phyloP scores from a whole-genome alignment of 2,329 filamentous ascomycete species.

The Cucurbitaria berberidis region DNA sequence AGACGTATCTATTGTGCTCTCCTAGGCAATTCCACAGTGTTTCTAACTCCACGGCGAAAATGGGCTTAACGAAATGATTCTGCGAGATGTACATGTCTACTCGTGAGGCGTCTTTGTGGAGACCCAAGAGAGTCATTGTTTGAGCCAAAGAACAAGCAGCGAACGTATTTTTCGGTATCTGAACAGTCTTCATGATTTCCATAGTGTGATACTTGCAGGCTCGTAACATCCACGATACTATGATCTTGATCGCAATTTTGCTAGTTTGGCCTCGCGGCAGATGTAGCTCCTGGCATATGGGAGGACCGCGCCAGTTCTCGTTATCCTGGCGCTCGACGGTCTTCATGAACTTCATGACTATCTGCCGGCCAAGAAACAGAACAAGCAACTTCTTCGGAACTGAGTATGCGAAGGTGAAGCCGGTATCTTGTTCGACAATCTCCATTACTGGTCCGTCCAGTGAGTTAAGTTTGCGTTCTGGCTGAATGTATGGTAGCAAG shows the following conservation, averaged over 20 bases:
- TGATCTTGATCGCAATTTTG: constrained; percentile 16
- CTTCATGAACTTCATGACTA: constrained; percentile 20
- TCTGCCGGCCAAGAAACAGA: constrained; percentile 22
- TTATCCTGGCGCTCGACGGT: constrained; percentile 21
- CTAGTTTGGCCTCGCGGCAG: constrained; percentile 17
- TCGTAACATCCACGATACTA: constrained; percentile 33
- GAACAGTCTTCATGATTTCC: constrained; percentile 18
- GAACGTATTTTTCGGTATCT: constrained; percentile 22
- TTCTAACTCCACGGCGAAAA: constrained; percentile 22
- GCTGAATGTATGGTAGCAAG: constrained; percentile 23
- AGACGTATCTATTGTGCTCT: constrained; percentile 24
- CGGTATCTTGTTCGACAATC: constrained; percentile 21
- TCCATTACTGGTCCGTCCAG: constrained; percentile 12
- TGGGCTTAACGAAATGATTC: constrained; percentile 17
- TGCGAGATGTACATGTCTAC: constrained; percentile 22
- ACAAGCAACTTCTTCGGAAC: constrained; percentile 28
- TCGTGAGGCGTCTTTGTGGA: constrained; percentile 26
- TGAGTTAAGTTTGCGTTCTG: constrained; percentile 15
- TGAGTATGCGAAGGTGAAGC: constrained; percentile 1
- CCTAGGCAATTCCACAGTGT: constrained; percentile 30
- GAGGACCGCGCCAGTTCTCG: constrained; percentile 4
- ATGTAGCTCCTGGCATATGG: constrained; percentile 14
- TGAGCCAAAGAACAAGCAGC: constrained; percentile 29
- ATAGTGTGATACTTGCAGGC: constrained; percentile 21
- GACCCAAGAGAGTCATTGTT: constrained; percentile 21